Percentiles rank a stretch among this genome's conserved stretches.
phyloP scores from a whole-genome alignment of 1,139 yeast genomes.

The Pichia sorboxylosa region DNA sequence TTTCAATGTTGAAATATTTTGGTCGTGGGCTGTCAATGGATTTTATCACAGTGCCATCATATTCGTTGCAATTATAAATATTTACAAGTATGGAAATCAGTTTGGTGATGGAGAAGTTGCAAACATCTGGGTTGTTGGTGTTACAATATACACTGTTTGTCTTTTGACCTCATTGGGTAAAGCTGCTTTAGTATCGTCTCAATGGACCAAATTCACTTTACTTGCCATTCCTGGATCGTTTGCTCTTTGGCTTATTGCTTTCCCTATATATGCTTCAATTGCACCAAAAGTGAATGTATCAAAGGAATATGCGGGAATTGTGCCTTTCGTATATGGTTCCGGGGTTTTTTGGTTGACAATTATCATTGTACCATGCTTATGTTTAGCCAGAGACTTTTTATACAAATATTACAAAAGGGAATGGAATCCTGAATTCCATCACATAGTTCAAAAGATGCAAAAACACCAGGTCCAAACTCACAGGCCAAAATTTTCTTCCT shows the following conservation, averaged over 20 bases:
- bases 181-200: slow-evolving; percentile 82
- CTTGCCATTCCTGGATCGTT: slow-evolving; percentile 94
- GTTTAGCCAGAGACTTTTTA: slow-evolving; percentile 75
- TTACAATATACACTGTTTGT: slow-evolving; percentile 79
- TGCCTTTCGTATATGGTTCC: slow-evolving; percentile 66
- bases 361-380: slow-evolving; percentile 62
- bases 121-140: slow-evolving; percentile 95
- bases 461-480: slow-evolving; percentile 89
- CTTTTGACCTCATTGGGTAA: slow-evolving; percentile 85
- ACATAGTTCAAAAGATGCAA: slow-evolving; percentile 92
- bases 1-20: slow-evolving; percentile 82
- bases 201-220: slow-evolving; percentile 91
- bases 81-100: slow-evolving; percentile 59
- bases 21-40: slow-evolving; percentile 97
- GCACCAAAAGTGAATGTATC: slow-evolving; percentile 83
- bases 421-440: slow-evolving; percentile 85
- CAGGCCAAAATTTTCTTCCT: slow-evolving; percentile 90
- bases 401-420: slow-evolving; percentile 94
- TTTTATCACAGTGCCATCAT: slow-evolving; percentile 86
- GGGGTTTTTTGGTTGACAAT: slow-evolving; percentile 77
- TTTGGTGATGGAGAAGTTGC: slow-evolving; percentile 60
- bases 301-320: slow-evolving; percentile 71
- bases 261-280: slow-evolving; percentile 76
- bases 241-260: slow-evolving; percentile 67
- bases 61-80: slow-evolving; percentile 59